Conservation (phyloP, 2,329 filamentous ascomycete species). For the Apiospora hydei region DNA sequence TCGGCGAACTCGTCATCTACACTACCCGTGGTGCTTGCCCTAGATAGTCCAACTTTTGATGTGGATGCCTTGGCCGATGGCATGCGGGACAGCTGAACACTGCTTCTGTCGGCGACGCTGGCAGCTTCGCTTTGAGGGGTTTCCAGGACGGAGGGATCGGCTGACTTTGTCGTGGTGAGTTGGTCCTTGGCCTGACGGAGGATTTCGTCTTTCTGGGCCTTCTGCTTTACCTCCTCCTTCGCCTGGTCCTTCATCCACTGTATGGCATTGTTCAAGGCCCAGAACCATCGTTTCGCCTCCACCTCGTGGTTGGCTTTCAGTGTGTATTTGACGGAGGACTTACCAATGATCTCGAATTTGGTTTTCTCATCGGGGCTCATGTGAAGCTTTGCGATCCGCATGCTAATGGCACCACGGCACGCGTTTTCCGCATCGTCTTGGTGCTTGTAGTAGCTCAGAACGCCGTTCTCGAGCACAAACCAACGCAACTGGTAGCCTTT, state of each 20-base stretch:
- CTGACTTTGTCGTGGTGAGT: slow-evolving; percentile 58
- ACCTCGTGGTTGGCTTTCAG: slow-evolving; percentile 98
- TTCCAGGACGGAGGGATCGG: slow-evolving; percentile 54
- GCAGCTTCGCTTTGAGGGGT: slow-evolving; percentile 56
- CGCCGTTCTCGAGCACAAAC: slow-evolving; percentile 98
- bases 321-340: slow-evolving; percentile 98
- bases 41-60: slow-evolving; percentile 42
- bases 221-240: slow-evolving; percentile 83
- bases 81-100: slow-evolving; percentile 53
- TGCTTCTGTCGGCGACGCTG: slow-evolving; percentile 58
- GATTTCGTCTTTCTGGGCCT: slow-evolving; percentile 76
- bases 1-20: slow-evolving; percentile 60
- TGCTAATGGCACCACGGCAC: slow-evolving; percentile 97
- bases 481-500: slow-evolving; percentile 95
- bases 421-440: slow-evolving; percentile 97
- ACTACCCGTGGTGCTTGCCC: slow-evolving; percentile 57
- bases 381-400: slow-evolving; percentile 92
- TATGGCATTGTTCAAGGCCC: slow-evolving; percentile 98
- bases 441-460: slow-evolving; percentile 98
- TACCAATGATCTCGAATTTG: slow-evolving; percentile 96
- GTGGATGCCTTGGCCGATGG: slow-evolving; percentile 45
- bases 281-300: slow-evolving; percentile 98
- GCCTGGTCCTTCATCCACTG: slow-evolving; percentile 98
- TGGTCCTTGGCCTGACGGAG: slow-evolving; percentile 83
- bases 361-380: slow-evolving; percentile 99